phyloP scores from a whole-genome alignment of 306 rosid species.

The Vachellia pachyceras region DNA sequence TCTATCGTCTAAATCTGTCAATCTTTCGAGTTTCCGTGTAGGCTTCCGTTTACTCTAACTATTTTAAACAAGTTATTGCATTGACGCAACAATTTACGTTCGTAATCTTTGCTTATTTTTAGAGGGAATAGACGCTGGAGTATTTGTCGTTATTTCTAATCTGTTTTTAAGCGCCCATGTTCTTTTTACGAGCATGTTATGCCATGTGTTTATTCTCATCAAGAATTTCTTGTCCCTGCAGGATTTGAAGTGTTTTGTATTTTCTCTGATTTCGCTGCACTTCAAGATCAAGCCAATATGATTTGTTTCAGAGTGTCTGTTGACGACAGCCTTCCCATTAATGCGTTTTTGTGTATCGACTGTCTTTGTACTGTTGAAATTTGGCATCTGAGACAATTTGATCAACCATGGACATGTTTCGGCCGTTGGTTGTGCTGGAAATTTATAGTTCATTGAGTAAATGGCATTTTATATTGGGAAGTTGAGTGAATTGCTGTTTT shows the following conservation, averaged over 20 bases:
- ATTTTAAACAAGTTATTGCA: background rate
- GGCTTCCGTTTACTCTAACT: background rate
- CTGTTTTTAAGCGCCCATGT: background rate
- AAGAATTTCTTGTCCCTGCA: conserved; percentile 45
- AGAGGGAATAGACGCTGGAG: background rate
- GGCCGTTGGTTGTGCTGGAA: background rate
- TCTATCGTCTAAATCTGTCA: background rate
- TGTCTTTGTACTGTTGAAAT: background rate
- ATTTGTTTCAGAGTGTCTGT: background rate
- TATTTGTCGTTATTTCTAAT: background rate
- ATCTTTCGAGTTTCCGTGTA: background rate
- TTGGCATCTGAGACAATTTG: background rate
- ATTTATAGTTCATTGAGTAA: background rate
- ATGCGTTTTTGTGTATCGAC: background rate
- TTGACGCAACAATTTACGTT: background rate
- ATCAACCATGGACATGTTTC: background rate
- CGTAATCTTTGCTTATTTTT: background rate
- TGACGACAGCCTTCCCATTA: background rate
- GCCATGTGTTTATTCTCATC: conserved; percentile 22
- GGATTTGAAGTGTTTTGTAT: conserved; percentile 83
- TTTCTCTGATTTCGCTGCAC: conserved; percentile 77
- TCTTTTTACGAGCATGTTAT: conserved; percentile 5
- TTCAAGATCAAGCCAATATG: conserved; percentile 83
- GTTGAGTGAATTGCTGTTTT: background rate
- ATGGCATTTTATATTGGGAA: background rate